Conservation (phyloP, 2,329 filamentous ascomycete genomes). For the Pseudocercospora fijiensis region DNA sequence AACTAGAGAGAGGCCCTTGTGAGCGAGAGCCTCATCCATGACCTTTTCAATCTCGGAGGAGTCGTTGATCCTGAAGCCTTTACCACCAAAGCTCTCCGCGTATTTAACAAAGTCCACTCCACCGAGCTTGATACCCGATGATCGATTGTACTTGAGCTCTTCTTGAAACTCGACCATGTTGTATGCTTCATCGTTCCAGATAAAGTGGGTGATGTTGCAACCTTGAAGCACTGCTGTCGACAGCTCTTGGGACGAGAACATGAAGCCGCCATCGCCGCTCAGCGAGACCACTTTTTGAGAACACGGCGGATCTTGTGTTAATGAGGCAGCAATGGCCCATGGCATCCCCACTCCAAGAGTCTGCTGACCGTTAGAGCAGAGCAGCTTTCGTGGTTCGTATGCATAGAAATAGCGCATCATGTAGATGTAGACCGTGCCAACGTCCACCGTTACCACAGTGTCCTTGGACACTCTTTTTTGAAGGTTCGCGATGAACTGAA, state of each 20-base stretch:
- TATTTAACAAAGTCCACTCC: slow-evolving; percentile 52
- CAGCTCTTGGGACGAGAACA: slow-evolving; percentile 51
- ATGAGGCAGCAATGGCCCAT: slow-evolving; percentile 51
- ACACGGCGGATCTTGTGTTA: slow-evolving; percentile 46
- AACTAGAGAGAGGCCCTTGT: slow-evolving; percentile 48
- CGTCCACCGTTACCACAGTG: slow-evolving; percentile 42
- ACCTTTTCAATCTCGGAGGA: slow-evolving; percentile 45
- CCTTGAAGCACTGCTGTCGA: slow-evolving; percentile 49
- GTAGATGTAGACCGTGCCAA: slow-evolving; percentile 45
- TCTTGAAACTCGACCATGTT: slow-evolving; percentile 56
- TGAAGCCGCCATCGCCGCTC: slow-evolving; percentile 52
- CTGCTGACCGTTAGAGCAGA: slow-evolving; percentile 52
- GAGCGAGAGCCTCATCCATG: slow-evolving; percentile 47
- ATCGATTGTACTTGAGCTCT: slow-evolving; percentile 51
- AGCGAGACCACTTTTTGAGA: slow-evolving; percentile 48
- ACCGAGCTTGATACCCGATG: slow-evolving; percentile 46
- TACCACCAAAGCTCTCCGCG: slow-evolving; percentile 50
- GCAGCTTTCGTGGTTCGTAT: slow-evolving; percentile 47
- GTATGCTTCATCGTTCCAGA: slow-evolving; percentile 53
- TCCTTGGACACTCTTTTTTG: slow-evolving; percentile 44
- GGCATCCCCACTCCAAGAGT: slow-evolving; percentile 51
- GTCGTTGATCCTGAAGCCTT: slow-evolving; percentile 45
- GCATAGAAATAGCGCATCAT: slow-evolving; percentile 49
- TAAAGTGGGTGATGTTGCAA: slow-evolving; percentile 53
- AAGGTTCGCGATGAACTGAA: slow-evolving; percentile 48